Evolutionary conservation across 2,329 filamentous ascomycete species (phyloP).

Genomic region (Macrophomina phaseolina): DNA sequence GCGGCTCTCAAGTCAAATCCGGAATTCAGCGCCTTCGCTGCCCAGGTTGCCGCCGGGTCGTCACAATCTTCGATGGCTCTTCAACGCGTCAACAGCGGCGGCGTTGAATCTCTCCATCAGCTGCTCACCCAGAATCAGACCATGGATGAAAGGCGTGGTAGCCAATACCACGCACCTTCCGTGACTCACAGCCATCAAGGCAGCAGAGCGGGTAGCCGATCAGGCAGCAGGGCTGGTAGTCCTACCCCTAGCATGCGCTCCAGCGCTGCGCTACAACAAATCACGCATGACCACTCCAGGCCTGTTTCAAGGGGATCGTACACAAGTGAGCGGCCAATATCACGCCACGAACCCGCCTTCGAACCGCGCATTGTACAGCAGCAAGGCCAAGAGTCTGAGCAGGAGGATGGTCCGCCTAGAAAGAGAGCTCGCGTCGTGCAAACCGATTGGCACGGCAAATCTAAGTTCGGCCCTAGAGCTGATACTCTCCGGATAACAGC

Average conservation of each 20-base stretch:
- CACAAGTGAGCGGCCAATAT: constrained; percentile 37
- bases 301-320: constrained; percentile 48
- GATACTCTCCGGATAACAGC: constrained; percentile 89
- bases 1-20: constrained; percentile 74
- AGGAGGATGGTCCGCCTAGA: constrained; percentile 64
- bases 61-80: constrained; percentile 27
- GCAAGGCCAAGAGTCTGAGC: constrained; percentile 32
- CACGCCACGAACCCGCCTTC: constrained; percentile 9
- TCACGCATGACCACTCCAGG: constrained; percentile 39
- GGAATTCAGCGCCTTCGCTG: constrained; percentile 32
- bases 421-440: constrained; percentile 83
- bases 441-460: constrained; percentile 73
- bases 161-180: constrained; percentile 34
- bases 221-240: constrained; percentile 49
- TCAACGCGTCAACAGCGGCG: constrained; percentile 36
- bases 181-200: constrained; percentile 39
- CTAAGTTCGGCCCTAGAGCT: constrained; percentile 72
- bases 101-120: constrained; percentile 44
- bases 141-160: constrained; percentile 35
- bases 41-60: constrained; percentile 32
- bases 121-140: constrained; percentile 43
- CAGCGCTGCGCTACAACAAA: constrained; percentile 38
- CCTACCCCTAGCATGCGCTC: constrained; percentile 51
- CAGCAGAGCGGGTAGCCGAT: constrained; percentile 45
- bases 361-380: constrained; percentile 30